A percentile compares a stretch with the other conserved stretches of the same genome.
These are phyloP conservation scores for Leccinum uliginosum DNA, from an alignment of 768 basidiomycete genomes.

Conservation along the genomic window DNA sequence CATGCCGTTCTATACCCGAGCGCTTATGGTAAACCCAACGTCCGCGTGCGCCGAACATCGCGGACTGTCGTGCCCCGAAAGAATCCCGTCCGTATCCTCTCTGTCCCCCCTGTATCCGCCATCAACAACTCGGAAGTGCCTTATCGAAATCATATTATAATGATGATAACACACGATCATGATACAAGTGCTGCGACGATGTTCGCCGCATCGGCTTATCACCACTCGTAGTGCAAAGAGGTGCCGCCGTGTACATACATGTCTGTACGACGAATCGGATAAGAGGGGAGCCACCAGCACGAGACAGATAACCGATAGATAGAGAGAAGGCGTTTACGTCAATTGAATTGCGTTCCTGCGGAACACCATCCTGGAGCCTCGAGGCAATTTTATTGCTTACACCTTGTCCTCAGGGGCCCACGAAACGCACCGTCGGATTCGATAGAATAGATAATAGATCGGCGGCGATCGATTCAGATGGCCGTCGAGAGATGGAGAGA, in stretches of 20 bases:
- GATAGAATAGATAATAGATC: background rate
- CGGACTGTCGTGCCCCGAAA: background rate
- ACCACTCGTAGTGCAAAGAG: background rate
- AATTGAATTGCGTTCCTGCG: background rate
- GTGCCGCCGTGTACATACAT: background rate
- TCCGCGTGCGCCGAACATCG: background rate
- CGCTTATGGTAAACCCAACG: background rate
- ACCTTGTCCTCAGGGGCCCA: constrained; percentile 7
- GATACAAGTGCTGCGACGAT: background rate
- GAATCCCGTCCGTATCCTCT: background rate
- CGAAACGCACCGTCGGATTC: background rate
- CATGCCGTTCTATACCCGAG: background rate
- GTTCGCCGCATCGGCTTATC: constrained; percentile 8
- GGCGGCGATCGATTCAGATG: constrained; percentile 1
- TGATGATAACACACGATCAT: background rate
- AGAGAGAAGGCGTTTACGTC: constrained; percentile 13
- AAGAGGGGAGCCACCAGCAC: background rate
- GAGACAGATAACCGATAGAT: constrained; percentile 3
- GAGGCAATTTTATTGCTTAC: constrained; percentile 8
- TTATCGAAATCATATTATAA: background rate
- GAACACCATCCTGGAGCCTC: constrained; percentile 11
- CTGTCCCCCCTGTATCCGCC: constrained; percentile 5
- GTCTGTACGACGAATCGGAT: background rate
- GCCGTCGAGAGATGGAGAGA: background rate
- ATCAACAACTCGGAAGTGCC: constrained; percentile 1